A percentile compares a stretch with the other conserved stretches of the same genome.
Evolutionary conservation across 2,329 filamentous ascomycete genomes (phyloP).

Genomic region (Verticillium zaregamsianum): DNA sequence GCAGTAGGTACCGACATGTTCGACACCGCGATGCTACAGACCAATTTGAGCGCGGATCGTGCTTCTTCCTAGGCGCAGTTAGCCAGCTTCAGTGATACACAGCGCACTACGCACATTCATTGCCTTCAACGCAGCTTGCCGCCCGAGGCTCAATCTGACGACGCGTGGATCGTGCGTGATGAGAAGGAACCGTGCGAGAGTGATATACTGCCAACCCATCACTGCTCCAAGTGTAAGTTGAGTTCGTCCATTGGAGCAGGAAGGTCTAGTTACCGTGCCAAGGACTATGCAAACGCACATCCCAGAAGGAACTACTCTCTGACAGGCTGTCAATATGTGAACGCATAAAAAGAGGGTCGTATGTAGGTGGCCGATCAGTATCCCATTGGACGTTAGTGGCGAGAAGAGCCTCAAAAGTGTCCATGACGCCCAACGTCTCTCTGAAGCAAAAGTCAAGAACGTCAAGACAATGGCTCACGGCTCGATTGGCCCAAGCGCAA

Average conservation of each 20-base stretch:
- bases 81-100: slow-evolving; percentile 4
- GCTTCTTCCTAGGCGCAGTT: slow-evolving; percentile 32
- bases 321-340: slow-evolving; percentile 45
- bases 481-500: slow-evolving; percentile 55
- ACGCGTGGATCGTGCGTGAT: slow-evolving; percentile 50
- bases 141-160: slow-evolving; percentile 39
- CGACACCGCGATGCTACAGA: slow-evolving; percentile 56
- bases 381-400: slow-evolving; percentile 20
- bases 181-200: slow-evolving; percentile 53
- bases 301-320: slow-evolving; percentile 33
- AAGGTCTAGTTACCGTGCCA: background rate
- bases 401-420: background rate
- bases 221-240: slow-evolving; percentile 28
- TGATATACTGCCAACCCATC: slow-evolving; percentile 55
- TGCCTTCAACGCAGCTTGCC: slow-evolving; percentile 23
- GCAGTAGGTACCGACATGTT: slow-evolving; percentile 52
- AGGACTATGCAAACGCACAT: background rate
- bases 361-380: slow-evolving; percentile 41
- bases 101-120: slow-evolving; percentile 39
- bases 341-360: slow-evolving; percentile 41
- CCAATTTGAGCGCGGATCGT: slow-evolving; percentile 40
- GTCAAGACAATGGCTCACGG: slow-evolving; percentile 59
- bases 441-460: slow-evolving; percentile 61
- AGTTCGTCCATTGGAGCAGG: background rate
- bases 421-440: slow-evolving; percentile 12